Evolutionary conservation across 176 grass and related monocot genomes (phyloP).

Genomic region (Raddia distichophylla): DNA sequence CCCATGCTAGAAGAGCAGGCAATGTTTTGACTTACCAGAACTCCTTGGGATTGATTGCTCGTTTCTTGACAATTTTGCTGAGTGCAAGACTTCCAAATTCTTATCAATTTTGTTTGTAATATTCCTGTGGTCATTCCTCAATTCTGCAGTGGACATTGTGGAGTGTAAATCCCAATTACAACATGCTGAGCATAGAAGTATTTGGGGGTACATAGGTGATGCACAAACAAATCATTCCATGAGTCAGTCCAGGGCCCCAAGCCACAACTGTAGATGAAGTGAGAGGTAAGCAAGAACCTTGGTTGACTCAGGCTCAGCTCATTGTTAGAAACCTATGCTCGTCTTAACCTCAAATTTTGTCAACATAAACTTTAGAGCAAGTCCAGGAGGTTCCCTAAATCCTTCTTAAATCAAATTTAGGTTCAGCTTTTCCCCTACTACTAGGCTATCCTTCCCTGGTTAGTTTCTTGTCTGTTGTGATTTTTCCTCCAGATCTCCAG

Average conservation of each 20-base stretch:
- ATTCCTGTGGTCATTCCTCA: constrained; percentile 77
- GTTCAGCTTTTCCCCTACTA: too few species aligned
- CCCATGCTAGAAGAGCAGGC: neutral
- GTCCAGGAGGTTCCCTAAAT: too few species aligned
- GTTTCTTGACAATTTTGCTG: constrained; percentile 61
- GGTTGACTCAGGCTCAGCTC: neutral
- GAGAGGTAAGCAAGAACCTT: neutral
- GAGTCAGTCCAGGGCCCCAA: neutral
- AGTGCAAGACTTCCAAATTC: constrained; percentile 77
- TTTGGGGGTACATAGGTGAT: neutral
- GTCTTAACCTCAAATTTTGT: neutral
- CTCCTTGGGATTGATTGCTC: constrained; percentile 21
- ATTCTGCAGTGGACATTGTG: constrained; percentile 48
- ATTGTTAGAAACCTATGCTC: neutral
- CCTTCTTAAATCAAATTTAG: too few species aligned
- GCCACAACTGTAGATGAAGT: neutral
- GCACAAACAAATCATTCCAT: neutral
- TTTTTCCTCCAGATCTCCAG: neutral
- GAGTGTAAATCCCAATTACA: neutral
- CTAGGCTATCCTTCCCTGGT: too few species aligned
- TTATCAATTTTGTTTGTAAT: constrained; percentile 81
- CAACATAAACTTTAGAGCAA: neutral
- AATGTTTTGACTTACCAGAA: constrained; percentile 51
- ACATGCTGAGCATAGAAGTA: constrained; percentile 16
- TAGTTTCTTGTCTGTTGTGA: neutral